These are phyloP conservation scores for Talaromyces ruber DNA, from an alignment of 495 filamentous ascomycete species.

Conservation along the genomic window DNA sequence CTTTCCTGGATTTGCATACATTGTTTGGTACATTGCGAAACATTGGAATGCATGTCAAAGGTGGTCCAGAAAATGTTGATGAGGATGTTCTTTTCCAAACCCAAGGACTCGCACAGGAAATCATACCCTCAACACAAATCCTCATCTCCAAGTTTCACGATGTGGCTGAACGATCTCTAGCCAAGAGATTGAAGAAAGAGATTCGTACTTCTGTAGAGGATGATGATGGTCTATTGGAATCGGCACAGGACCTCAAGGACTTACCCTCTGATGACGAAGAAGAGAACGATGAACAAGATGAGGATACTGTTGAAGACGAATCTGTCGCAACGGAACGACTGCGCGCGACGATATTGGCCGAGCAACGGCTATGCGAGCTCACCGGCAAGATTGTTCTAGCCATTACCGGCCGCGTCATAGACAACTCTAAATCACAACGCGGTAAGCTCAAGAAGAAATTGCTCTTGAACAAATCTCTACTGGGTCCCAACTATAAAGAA, in stretches of 20 bases:
- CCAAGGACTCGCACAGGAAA: constrained; percentile 53
- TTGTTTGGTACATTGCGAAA: constrained; percentile 65
- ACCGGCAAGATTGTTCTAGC: constrained; percentile 75
- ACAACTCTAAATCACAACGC: constrained; percentile 46
- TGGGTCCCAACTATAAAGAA: constrained; percentile 71
- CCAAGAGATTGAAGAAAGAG: constrained; percentile 55
- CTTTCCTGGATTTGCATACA: constrained; percentile 71
- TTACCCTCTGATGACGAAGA: constrained; percentile 41
- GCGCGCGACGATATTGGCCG: constrained; percentile 57
- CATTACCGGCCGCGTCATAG: constrained; percentile 63
- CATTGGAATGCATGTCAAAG: constrained; percentile 26
- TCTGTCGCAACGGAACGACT: constrained; percentile 44
- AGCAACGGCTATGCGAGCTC: constrained; percentile 76
- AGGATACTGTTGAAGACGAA: constrained; percentile 41
- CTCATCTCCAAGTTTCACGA: constrained; percentile 67
- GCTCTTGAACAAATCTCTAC: constrained; percentile 51
- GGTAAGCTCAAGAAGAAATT: constrained; percentile 58
- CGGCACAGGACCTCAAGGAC: constrained; percentile 33
- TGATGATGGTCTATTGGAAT: constrained; percentile 51
- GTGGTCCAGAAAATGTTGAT: constrained; percentile 27
- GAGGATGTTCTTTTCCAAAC: constrained; percentile 43
- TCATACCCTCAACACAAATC: constrained; percentile 46
- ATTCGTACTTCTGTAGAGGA: constrained; percentile 52
- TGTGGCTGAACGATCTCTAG: constrained; percentile 63
- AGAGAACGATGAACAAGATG: constrained; percentile 48